Percentiles rank a stretch among this genome's conserved stretches.
phyloP scores from a whole-genome alignment of 192 early-diverging fungal genomes.

The Coemansia sp. region DNA sequence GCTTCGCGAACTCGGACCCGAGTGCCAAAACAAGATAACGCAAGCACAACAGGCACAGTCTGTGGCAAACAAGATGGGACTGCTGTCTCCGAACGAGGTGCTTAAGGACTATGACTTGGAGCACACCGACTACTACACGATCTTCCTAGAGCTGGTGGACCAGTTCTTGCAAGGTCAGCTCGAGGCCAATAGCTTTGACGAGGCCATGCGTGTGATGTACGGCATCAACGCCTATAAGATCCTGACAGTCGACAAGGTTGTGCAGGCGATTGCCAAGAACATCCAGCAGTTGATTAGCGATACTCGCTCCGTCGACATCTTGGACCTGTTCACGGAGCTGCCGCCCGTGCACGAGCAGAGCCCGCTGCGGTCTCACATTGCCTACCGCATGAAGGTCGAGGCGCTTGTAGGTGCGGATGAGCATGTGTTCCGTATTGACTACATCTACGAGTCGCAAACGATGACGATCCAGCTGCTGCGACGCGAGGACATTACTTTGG shows the following conservation, averaged over 20 bases:
- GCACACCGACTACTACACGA: conserved; percentile 73
- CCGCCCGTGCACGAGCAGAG: conserved; percentile 54
- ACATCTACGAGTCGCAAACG: conserved; percentile 56
- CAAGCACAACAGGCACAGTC: conserved; percentile 42
- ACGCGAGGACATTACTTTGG: conserved; percentile 84
- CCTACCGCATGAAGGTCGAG: conserved; percentile 72
- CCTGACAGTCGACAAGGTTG: conserved; percentile 88
- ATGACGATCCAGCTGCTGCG: conserved; percentile 87
- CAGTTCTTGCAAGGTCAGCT: conserved; percentile 80
- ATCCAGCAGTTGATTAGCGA: conserved; percentile 71
- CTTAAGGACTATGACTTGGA: conserved; percentile 62
- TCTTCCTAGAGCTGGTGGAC: conserved; percentile 72
- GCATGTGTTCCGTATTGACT: conserved; percentile 78
- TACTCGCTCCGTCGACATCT: conserved; percentile 60
- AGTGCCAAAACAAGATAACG: conserved; percentile 47
- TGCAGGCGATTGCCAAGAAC: conserved; percentile 79
- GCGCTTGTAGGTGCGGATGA: conserved; percentile 75
- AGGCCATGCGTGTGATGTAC: conserved; percentile 81
- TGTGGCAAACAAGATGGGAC: conserved; percentile 47
- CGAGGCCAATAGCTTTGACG: conserved; percentile 83
- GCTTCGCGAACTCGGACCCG: conserved; percentile 73
- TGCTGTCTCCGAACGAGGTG: conserved; percentile 53
- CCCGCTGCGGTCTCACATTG: conserved; percentile 65
- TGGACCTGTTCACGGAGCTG: conserved; percentile 65
- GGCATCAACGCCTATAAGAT: conserved; percentile 86